Conservation (phyloP, 1,139 yeast species). For the Sugiyamaella sp. region DNA sequence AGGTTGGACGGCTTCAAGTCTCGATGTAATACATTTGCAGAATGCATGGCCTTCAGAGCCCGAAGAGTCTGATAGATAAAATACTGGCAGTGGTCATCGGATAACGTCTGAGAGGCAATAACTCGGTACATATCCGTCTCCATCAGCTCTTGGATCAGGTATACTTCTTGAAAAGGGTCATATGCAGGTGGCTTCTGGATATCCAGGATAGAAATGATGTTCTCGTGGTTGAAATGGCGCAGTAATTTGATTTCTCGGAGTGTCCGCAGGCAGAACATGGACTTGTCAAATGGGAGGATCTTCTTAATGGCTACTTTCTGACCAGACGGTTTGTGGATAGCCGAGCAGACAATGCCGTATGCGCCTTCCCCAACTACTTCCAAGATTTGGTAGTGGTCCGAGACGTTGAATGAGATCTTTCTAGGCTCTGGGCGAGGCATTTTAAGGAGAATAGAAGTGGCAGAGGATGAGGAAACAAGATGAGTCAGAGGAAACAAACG, state of each 20-base stretch:
- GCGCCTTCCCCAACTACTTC: constrained; percentile 98
- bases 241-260: constrained; percentile 85
- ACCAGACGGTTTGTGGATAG: constrained; percentile 82
- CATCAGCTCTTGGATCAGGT: constrained; percentile 92
- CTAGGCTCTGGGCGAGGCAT: constrained; percentile 37
- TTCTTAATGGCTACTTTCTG: constrained; percentile 94
- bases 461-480: neutral
- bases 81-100: constrained; percentile 93
- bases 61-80: constrained; percentile 88
- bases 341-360: constrained; percentile 94
- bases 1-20: constrained; percentile 92
- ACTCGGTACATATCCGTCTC: constrained; percentile 94
- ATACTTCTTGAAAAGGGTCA: constrained; percentile 81
- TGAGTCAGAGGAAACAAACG: neutral
- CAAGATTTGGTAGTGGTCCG: constrained; percentile 80
- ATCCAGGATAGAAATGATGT: constrained; percentile 86
- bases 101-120: constrained; percentile 77
- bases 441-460: neutral
- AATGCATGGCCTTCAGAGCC: constrained; percentile 87
- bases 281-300: constrained; percentile 89
- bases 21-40: constrained; percentile 88
- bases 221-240: constrained; percentile 88
- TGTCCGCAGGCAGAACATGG: constrained; percentile 89
- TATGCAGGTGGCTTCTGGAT: constrained; percentile 82
- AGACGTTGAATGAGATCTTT: constrained; percentile 78